These are phyloP conservation scores for Exophiala viscosa DNA, from an alignment of 2,329 filamentous ascomycete genomes.

Conservation along the genomic window DNA sequence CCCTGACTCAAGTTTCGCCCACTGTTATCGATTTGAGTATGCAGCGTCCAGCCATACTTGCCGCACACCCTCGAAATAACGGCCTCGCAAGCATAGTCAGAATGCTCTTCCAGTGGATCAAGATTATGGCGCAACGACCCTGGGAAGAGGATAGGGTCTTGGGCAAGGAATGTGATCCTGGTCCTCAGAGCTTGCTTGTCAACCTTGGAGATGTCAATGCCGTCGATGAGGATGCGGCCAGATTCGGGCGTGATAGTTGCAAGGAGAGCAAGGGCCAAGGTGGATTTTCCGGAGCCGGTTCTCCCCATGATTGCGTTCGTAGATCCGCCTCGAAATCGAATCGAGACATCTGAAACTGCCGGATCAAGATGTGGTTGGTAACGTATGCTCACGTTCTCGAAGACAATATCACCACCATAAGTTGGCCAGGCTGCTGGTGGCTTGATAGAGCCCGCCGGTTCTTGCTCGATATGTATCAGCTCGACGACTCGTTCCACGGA, in stretches of 20 bases:
- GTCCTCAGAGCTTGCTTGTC: conserved; percentile 58
- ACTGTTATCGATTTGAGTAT: conserved; percentile 56
- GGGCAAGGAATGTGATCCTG: conserved; percentile 63
- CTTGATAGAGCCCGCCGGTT: conserved; percentile 61
- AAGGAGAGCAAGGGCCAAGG: conserved; percentile 61
- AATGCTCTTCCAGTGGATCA: conserved; percentile 57
- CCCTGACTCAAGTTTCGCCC: conserved; percentile 63
- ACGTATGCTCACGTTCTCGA: conserved; percentile 71
- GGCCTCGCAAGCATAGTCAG: conserved; percentile 51
- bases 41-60: conserved; percentile 54
- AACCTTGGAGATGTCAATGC: conserved; percentile 58
- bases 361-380: conserved; percentile 76
- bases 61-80: conserved; percentile 55
- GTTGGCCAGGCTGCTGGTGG: conserved; percentile 76
- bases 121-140: conserved; percentile 61
- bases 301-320: conserved; percentile 76
- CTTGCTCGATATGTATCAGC: conserved; percentile 72
- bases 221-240: conserved; percentile 59
- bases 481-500: conserved; percentile 84
- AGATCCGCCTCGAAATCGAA: conserved; percentile 73
- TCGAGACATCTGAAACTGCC: conserved; percentile 63
- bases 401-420: conserved; percentile 67
- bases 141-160: conserved; percentile 64
- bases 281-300: conserved; percentile 78
- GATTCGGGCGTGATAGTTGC: conserved; percentile 52